Evolutionary conservation across 306 rosid species (phyloP).

Genomic region (Luffa aegyptiaca): DNA sequence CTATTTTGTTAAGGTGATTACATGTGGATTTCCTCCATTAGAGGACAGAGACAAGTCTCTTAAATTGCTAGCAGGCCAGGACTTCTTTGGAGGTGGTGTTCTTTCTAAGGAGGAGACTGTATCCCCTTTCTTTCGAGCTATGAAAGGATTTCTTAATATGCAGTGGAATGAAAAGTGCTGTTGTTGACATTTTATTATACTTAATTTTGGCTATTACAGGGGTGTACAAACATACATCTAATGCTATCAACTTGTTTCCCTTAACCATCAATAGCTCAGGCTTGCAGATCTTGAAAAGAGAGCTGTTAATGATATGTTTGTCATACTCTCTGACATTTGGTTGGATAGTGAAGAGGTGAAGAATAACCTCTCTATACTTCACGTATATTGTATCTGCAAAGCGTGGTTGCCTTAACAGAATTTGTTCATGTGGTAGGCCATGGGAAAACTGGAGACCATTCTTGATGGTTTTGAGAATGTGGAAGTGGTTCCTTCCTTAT

Average conservation of each 20-base stretch:
- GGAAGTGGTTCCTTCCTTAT: slow-evolving; percentile 75
- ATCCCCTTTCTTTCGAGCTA: slow-evolving; percentile 24
- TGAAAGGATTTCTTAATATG: background rate
- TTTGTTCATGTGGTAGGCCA: slow-evolving; percentile 58
- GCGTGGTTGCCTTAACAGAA: slow-evolving; percentile 19
- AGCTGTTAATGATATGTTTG: slow-evolving; percentile 79
- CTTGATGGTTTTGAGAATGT: slow-evolving; percentile 67
- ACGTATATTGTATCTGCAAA: background rate
- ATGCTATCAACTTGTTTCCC: slow-evolving; percentile 18
- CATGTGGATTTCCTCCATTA: slow-evolving; percentile 91
- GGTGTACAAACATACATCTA: background rate
- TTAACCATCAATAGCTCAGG: slow-evolving; percentile 52
- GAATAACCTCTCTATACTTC: slow-evolving; percentile 6
- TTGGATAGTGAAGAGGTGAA: slow-evolving; percentile 83
- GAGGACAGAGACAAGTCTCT: slow-evolving; percentile 75
- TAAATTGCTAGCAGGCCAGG: slow-evolving; percentile 56
- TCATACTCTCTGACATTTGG: slow-evolving; percentile 81
- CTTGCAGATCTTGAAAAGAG: slow-evolving; percentile 59
- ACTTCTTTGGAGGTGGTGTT: slow-evolving; percentile 60
- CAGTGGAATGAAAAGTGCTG: background rate
- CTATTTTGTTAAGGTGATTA: slow-evolving; percentile 46
- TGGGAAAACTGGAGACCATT: slow-evolving; percentile 63
- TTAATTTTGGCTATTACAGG: background rate
- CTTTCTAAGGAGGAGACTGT: slow-evolving; percentile 71
- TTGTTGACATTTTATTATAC: background rate